Conservation (phyloP, 1,139 yeast species). For the Suhomyces bolitotheri region DNA sequence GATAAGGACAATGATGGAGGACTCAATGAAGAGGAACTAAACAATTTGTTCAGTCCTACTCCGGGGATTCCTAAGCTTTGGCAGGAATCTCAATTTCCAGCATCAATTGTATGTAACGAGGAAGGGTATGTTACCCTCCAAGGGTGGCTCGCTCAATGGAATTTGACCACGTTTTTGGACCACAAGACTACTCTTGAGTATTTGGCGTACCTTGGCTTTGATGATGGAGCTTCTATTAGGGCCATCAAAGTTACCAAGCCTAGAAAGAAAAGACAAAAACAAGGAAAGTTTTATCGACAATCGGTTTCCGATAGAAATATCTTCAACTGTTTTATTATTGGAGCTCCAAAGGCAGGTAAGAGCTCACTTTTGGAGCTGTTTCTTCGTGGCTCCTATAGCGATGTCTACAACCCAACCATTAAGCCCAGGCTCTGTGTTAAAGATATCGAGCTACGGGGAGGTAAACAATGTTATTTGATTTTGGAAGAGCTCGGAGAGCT, state of each 20-base stretch:
- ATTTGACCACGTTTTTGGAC: constrained; percentile 87
- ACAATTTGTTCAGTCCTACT: constrained; percentile 74
- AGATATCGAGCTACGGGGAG: constrained; percentile 92
- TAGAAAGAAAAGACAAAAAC: constrained; percentile 62
- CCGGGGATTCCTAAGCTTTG: constrained; percentile 90
- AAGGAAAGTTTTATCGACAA: constrained; percentile 67
- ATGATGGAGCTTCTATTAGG: constrained; percentile 47
- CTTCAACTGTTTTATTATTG: constrained; percentile 84
- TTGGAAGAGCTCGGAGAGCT: constrained; percentile 87
- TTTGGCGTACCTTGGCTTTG: constrained; percentile 86
- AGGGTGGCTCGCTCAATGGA: constrained; percentile 99
- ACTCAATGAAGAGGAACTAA: constrained; percentile 68
- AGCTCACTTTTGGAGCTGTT: constrained; percentile 81
- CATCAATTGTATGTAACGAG: constrained; percentile 84
- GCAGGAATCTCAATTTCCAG: constrained; percentile 83
- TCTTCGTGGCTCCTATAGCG: constrained; percentile 70
- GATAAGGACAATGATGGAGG: constrained; percentile 98
- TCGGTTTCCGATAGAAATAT: constrained; percentile 81
- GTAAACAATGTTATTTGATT: constrained; percentile 90
- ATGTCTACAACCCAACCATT: constrained; percentile 76
- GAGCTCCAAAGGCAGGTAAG: constrained; percentile 85
- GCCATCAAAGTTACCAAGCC: constrained; percentile 85
- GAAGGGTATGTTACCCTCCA: constrained; percentile 87
- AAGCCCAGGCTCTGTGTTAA: constrained; percentile 82
- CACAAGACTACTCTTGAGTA: constrained; percentile 83